Evolutionary conservation across 176 grass and related monocot genomes (phyloP), one percentile per base, ranked within the genome.

Genomic region (Neostapfia colusana): DNA sequence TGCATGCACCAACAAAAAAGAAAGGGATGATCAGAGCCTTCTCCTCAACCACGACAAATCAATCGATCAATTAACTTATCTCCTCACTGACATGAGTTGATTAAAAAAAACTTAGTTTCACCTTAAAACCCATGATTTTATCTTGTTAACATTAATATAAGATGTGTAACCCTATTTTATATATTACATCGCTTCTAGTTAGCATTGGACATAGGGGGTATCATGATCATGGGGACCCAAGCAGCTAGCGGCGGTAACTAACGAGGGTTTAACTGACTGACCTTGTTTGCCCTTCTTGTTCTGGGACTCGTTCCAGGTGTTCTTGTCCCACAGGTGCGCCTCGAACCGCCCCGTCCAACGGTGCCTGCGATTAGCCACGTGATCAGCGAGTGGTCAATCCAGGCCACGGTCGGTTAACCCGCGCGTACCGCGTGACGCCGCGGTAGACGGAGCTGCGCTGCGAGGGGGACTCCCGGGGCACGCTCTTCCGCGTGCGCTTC

Each of bases 261-360:
- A 38, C 21, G 5, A 35, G 27, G 16, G 10, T 26, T 8, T 24
- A 53, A 44, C 14, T 27, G 3, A 71, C 23, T 39, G 76, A 97
- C 93, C 93, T 93, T 97, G 93, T 69, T 93, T 97, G 61, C 93
- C 93, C 76, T 97, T 97, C 85, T 97, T 97, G 85, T 85, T 97
- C 85, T 97, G 93, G 42, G 90, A 79, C 70, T 93, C 93, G 70
- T 97, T 97, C 93, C 93, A 93, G 83, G 83, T 92, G 79, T 82
- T 84, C 83, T 97, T 97, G 86, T 97, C 93, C 93, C 93, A 93
- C 72, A 93, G 75, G 85, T 97, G 93, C n/a, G 93, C 93, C 93
- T 97, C 93, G 87, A 82, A 93, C 76, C 93, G 64, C 25, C 93
- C 93, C 28, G 93, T 97, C 93, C 93, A 97, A 23, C 93, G 73